Percentiles rank a stretch among this genome's conserved stretches.
These are phyloP conservation scores for Salmacisia buchloeana DNA, from an alignment of 1,284 basidiomycete genomes.

Conservation along the genomic window DNA sequence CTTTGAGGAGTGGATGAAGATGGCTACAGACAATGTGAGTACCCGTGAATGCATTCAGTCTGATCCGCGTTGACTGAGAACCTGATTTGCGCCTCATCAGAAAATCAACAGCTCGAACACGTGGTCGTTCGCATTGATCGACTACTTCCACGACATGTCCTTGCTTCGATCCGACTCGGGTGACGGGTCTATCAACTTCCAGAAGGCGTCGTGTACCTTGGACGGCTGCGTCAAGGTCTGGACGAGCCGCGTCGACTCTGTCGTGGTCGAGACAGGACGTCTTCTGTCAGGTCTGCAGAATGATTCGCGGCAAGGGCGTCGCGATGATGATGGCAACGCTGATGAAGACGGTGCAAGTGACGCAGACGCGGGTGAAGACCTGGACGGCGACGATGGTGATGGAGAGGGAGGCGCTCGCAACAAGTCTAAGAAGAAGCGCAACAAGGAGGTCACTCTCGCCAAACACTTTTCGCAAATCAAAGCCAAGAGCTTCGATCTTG, in stretches of 20 bases:
- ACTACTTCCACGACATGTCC: constrained; percentile 99
- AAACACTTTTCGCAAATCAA: constrained; percentile 63
- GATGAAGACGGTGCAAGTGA: constrained; percentile 25
- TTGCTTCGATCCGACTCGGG: constrained; percentile 60
- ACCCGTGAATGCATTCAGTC: too few relatives aligned
- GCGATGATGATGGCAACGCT: constrained; percentile 53
- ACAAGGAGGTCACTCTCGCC: constrained; percentile 45
- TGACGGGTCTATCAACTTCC: constrained; percentile 75
- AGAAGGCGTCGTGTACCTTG: constrained; percentile 92
- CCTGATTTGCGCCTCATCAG: constrained; percentile 54
- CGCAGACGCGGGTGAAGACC: constrained; percentile 54
- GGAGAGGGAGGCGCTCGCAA: constrained; percentile 68
- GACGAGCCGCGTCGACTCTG: constrained; percentile 95
- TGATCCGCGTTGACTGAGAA: not conserved
- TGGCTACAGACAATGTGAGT: constrained; percentile 93
- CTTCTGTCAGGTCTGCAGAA: constrained; percentile 81
- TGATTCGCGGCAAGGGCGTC: constrained; percentile 36
- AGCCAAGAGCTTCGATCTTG: constrained; percentile 66
- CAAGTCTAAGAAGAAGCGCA: constrained; percentile 55
- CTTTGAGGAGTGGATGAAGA: constrained; percentile 98
- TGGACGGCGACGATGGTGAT: constrained; percentile 50
- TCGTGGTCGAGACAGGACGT: constrained; percentile 94
- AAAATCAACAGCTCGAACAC: constrained; percentile 99
- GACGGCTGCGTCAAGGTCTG: constrained; percentile 99
- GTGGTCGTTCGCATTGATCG: constrained; percentile 96